phyloP scores from a whole-genome alignment of 2,329 filamentous ascomycete genomes.

The Trichoderma pleuroti region DNA sequence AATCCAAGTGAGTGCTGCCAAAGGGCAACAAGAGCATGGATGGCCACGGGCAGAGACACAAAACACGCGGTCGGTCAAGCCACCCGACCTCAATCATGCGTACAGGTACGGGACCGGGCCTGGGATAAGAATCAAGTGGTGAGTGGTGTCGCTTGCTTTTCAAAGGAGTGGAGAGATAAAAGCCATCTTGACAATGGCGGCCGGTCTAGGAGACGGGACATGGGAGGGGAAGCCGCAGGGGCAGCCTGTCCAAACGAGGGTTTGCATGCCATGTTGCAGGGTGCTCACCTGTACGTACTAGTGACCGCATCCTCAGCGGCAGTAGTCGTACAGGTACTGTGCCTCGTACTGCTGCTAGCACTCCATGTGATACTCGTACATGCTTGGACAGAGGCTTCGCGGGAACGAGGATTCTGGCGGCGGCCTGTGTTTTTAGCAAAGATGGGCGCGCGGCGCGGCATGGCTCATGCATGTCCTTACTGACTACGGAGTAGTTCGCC shows the following conservation, averaged over 20 bases:
- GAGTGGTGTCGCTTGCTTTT: conserved; percentile 1
- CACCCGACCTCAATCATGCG: background rate
- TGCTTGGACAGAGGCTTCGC: background rate
- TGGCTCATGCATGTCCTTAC: conserved; percentile 14
- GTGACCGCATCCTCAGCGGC: conserved; percentile 10
- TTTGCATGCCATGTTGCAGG: background rate
- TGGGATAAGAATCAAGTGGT: background rate
- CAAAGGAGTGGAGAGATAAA: conserved; percentile 1
- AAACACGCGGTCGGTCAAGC: background rate
- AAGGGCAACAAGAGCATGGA: background rate
- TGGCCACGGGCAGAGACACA: background rate
- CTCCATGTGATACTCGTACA: background rate
- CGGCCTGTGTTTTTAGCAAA: conserved; percentile 12
- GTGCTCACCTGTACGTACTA: background rate
- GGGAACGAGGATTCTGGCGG: conserved; percentile 16
- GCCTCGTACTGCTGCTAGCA: background rate
- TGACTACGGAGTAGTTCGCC: conserved; percentile 15
- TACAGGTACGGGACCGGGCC: background rate
- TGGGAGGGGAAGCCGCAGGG: conserved; percentile 4
- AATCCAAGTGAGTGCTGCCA: background rate
- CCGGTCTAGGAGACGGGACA: conserved; percentile 8
- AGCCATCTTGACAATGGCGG: conserved; percentile 11
- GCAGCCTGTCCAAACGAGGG: background rate
- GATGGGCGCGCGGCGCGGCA: conserved; percentile 13
- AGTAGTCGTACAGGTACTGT: background rate